Conservation (phyloP, 2,329 filamentous ascomycete species). For the Penicillium sp. region DNA sequence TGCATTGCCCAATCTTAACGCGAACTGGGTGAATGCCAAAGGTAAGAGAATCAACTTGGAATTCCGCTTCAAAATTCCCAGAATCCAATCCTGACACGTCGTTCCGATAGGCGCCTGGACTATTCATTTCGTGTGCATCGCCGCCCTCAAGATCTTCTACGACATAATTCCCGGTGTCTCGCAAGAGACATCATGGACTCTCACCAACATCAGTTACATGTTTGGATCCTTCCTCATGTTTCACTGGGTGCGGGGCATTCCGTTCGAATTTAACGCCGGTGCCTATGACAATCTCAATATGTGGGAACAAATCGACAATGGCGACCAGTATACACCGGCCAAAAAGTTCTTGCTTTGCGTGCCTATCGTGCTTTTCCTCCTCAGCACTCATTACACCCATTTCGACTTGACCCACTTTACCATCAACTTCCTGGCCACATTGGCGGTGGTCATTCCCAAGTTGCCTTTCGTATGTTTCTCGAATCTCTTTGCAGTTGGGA, state of each 20-base stretch:
- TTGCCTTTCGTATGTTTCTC: conserved; percentile 78
- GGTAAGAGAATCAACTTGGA: conserved; percentile 59
- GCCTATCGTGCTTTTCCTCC: conserved; percentile 87
- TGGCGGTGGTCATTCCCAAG: conserved; percentile 94
- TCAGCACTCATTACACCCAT: conserved; percentile 98
- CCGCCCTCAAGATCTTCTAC: conserved; percentile 91
- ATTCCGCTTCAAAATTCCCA: not conserved
- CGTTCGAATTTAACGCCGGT: conserved; percentile 97
- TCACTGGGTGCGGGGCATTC: conserved; percentile 95
- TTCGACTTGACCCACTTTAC: conserved; percentile 97
- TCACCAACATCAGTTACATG: conserved; percentile 99
- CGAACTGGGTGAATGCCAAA: conserved; percentile 99
- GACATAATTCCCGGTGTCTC: conserved; percentile 95
- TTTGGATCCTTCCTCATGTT: conserved; percentile 99
- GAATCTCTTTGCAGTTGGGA: too few relatives aligned
- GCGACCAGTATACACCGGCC: conserved; percentile 95
- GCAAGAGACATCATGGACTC: conserved; percentile 97
- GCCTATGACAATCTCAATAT: conserved; percentile 99
- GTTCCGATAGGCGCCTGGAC: conserved; percentile 80
- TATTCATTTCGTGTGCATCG: conserved; percentile 92
- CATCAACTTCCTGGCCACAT: conserved; percentile 91
- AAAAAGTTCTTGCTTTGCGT: conserved; percentile 98
- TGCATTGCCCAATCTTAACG: conserved; percentile 90
- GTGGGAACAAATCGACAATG: conserved; percentile 99
- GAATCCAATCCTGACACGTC: conserved; percentile 8